These are phyloP conservation scores for Fusarium pseudograminearum DNA, from an alignment of 2,329 filamentous ascomycete species.

Conservation along the genomic window DNA sequence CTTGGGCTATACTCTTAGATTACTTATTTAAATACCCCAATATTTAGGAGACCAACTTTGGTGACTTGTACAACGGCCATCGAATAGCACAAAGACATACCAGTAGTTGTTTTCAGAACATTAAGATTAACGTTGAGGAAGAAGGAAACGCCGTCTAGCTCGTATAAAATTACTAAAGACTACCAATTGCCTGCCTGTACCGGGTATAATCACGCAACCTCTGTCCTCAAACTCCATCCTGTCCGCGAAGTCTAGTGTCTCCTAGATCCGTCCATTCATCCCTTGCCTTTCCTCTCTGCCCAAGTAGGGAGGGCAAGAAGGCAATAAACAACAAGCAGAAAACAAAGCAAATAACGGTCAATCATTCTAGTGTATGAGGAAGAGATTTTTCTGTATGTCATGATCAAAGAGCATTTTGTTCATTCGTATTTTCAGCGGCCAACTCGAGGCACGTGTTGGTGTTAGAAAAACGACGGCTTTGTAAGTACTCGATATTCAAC, in stretches of 20 bases:
- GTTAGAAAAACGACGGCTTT: constrained; percentile 70
- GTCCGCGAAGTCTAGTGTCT: constrained; percentile 39
- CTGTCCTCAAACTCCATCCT: constrained; percentile 42
- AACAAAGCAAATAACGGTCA: neutral
- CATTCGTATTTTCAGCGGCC: neutral
- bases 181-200: constrained; percentile 42
- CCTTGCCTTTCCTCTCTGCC: constrained; percentile 12
- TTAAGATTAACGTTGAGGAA: constrained; percentile 2
- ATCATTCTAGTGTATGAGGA: constrained; percentile 38
- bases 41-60: neutral
- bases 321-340: constrained; percentile 22
- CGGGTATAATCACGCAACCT: constrained; percentile 46
- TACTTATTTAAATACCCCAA: neutral
- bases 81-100: neutral
- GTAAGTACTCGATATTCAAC: constrained; percentile 75
- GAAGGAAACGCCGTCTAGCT: constrained; percentile 16
- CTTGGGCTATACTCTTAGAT: neutral
- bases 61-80: too few species aligned
- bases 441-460: neutral
- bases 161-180: constrained; percentile 28
- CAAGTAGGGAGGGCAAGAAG: constrained; percentile 17
- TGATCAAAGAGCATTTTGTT: neutral
- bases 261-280: constrained; percentile 29
- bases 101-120: constrained; percentile 19
- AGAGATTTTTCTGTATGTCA: constrained; percentile 20